phyloP scores from a whole-genome alignment of 2,329 filamentous ascomycete species.

The Ophiostoma ips region DNA sequence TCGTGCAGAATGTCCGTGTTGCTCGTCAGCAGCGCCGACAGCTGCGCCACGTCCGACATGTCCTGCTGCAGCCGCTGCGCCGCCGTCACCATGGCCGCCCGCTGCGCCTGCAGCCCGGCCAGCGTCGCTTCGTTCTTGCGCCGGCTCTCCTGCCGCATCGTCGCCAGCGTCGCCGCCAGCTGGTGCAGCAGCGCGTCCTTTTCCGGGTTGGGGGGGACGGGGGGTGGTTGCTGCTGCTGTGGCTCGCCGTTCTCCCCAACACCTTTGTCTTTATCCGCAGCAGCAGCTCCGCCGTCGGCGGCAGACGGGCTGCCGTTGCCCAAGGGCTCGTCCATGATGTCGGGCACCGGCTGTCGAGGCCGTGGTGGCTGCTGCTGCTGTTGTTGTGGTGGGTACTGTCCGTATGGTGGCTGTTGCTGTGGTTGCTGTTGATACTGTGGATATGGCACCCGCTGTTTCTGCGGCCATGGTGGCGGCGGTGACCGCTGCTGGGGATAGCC shows the following conservation, averaged over 20 bases:
- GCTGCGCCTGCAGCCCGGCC: conserved; percentile 64
- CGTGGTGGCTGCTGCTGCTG: conserved; percentile 20
- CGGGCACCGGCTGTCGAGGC: conserved; percentile 31
- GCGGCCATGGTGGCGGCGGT: neutral
- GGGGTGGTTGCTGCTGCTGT: conserved; percentile 43
- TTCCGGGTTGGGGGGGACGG: conserved; percentile 88
- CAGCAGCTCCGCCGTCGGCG: conserved; percentile 6
- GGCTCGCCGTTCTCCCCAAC: too few relatives aligned
- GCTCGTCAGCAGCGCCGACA: conserved; percentile 55
- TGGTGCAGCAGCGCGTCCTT: conserved; percentile 76
- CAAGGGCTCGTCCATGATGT: conserved; percentile 44
- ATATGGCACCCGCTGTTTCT: conserved; percentile 11
- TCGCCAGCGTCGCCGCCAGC: conserved; percentile 54
- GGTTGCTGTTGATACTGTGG: conserved; percentile 18
- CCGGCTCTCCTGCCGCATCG: conserved; percentile 54
- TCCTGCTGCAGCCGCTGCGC: conserved; percentile 60
- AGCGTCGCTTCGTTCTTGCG: conserved; percentile 62
- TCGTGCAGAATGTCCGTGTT: conserved; percentile 71
- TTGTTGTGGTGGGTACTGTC: conserved; percentile 16
- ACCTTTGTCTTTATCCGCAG: conserved; percentile 23
- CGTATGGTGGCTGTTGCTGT: conserved; percentile 11
- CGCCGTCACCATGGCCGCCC: conserved; percentile 58
- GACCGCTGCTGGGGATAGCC: conserved; percentile 11
- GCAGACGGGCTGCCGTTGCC: conserved; percentile 24
- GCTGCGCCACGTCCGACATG: conserved; percentile 52